Conservation (phyloP, 2,329 filamentous ascomycete species). For the Stagonosporopsis vannaccii region DNA sequence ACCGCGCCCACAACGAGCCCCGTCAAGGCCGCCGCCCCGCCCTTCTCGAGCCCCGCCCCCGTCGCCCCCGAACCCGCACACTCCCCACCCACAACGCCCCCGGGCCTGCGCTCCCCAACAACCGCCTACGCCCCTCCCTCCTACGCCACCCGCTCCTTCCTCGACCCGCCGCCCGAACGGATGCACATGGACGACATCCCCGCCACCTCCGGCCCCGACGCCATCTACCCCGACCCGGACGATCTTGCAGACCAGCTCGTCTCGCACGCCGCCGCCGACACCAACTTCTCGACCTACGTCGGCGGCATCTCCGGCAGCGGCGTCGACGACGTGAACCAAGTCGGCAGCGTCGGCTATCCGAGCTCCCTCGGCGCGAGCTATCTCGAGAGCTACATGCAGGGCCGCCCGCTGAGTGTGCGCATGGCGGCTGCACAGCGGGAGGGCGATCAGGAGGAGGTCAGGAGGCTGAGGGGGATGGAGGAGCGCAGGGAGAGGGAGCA, state of each 20-base stretch:
- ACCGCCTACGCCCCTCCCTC: slow-evolving; percentile 15
- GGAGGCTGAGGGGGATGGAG: slow-evolving; percentile 13
- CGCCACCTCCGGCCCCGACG: slow-evolving; percentile 16
- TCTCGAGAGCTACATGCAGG: slow-evolving; percentile 49
- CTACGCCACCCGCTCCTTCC: slow-evolving; percentile 34
- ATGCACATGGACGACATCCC: slow-evolving; percentile 26
- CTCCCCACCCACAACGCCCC: slow-evolving; percentile 27
- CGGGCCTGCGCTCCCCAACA: slow-evolving; percentile 11
- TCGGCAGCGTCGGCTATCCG: slow-evolving; percentile 46
- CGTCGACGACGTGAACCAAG: slow-evolving; percentile 45
- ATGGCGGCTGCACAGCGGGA: slow-evolving; percentile 45
- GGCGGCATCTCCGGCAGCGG: slow-evolving; percentile 45
- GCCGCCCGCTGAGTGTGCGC: slow-evolving; percentile 45
- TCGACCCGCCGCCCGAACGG: slow-evolving; percentile 35
- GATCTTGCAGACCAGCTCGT: slow-evolving; percentile 7
- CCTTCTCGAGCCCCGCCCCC: slow-evolving; percentile 8
- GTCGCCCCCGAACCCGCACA: slow-evolving; percentile 9
- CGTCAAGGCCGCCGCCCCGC: slow-evolving; percentile 29
- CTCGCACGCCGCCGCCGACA: slow-evolving; percentile 18
- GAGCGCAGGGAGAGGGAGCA: slow-evolving; percentile 13
- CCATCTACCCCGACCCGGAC: slow-evolving; percentile 32
- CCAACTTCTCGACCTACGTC: slow-evolving; percentile 45
- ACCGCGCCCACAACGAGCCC: slow-evolving; percentile 32
- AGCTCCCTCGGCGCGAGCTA: slow-evolving; percentile 46
- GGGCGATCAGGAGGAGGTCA: slow-evolving; percentile 11